These are phyloP conservation scores for Hsuehochloa calcarea DNA, from an alignment of 176 grass and related monocot genomes.

Conservation along the genomic window DNA sequence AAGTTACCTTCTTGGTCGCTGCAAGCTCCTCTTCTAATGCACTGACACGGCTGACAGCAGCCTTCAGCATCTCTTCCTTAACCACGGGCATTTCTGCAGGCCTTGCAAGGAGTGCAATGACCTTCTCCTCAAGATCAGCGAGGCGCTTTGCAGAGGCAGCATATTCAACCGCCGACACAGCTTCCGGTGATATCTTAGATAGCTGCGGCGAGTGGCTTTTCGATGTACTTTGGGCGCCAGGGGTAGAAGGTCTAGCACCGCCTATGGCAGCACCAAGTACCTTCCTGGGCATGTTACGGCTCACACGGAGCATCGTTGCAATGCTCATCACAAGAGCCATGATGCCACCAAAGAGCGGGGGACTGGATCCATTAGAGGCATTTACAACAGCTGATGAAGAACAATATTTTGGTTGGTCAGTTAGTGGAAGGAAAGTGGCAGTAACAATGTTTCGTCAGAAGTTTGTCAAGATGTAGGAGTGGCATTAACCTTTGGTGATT, in stretches of 20 bases:
- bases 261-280: constrained; percentile 33
- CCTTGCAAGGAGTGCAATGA: constrained; percentile 48
- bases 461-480: background rate
- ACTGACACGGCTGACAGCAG: constrained; percentile 65
- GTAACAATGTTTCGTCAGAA: background rate
- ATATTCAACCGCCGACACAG: constrained; percentile 41
- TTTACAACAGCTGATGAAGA: constrained; percentile 46
- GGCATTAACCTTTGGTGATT: constrained; percentile 67
- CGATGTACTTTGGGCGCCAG: background rate
- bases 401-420: constrained; percentile 3
- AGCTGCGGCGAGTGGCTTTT: constrained; percentile 14
- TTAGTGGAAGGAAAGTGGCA: background rate
- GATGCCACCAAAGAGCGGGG: constrained; percentile 57
- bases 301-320: constrained; percentile 62
- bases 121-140: constrained; percentile 76
- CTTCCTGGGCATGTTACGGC: constrained; percentile 60
- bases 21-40: constrained; percentile 81
- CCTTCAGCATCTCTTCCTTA: constrained; percentile 83
- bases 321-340: constrained; percentile 83
- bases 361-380: constrained; percentile 50
- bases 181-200: constrained; percentile 24
- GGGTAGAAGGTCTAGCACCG: constrained; percentile 5
- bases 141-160: constrained; percentile 52
- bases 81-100: constrained; percentile 48
- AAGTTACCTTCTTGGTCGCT: constrained; percentile 74